These are phyloP conservation scores for Pseudocercospora cruenta DNA, from an alignment of 2,329 filamentous ascomycete species.

Conservation along the genomic window DNA sequence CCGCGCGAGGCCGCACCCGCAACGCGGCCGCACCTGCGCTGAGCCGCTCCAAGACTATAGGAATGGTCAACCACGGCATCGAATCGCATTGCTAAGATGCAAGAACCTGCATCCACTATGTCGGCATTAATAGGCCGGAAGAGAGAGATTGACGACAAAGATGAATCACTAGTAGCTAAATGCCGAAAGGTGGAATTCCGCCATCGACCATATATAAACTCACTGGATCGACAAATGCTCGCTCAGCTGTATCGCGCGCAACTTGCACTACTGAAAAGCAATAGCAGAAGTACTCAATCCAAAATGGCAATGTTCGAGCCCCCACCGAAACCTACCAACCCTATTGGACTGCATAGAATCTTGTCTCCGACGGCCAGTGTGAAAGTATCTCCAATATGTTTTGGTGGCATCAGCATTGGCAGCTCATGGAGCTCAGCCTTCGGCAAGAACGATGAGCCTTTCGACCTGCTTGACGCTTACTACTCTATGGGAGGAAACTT, in stretches of 20 bases:
- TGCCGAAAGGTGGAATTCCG: neutral
- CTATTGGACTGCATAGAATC: neutral
- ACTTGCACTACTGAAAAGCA: neutral
- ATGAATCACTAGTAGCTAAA: neutral
- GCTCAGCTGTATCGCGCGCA: neutral
- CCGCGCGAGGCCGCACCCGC: neutral
- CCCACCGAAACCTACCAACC: neutral
- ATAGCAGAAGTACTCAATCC: neutral
- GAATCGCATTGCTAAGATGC: neutral
- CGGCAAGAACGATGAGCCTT: conserved; percentile 8
- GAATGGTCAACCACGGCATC: neutral
- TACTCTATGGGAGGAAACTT: conserved; percentile 42
- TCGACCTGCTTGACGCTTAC: conserved; percentile 36
- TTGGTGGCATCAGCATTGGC: conserved; percentile 13
- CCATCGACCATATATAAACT: neutral
- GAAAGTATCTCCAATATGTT: conserved; percentile 4
- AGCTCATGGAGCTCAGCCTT: conserved; percentile 6
- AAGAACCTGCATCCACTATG: neutral
- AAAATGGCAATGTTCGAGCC: conserved; percentile 4
- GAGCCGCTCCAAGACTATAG: neutral
- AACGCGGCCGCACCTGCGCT: neutral
- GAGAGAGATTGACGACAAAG: neutral
- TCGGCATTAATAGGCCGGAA: neutral
- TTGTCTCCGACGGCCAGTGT: conserved; percentile 4
- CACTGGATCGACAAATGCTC: neutral